Percentiles rank a stretch among this genome's conserved stretches.
These are phyloP conservation scores for Emericellopsis atlantica DNA, from an alignment of 2,329 filamentous ascomycete species.

Conservation along the genomic window DNA sequence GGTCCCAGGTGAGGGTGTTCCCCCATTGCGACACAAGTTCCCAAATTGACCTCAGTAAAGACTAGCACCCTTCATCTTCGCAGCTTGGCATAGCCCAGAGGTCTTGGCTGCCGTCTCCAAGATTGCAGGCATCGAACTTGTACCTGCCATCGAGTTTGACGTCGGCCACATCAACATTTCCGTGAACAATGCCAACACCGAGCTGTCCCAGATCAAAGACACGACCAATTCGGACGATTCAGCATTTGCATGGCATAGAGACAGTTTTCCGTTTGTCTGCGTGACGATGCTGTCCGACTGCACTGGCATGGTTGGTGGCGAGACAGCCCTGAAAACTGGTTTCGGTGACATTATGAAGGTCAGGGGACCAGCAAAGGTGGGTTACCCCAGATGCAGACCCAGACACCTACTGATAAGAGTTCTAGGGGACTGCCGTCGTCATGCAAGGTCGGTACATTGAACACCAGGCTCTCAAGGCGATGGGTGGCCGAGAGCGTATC, in stretches of 20 bases:
- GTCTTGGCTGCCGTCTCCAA: conserved; percentile 33
- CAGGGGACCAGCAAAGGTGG: conserved; percentile 45
- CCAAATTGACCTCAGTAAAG: conserved; percentile 15
- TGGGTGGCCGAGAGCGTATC: conserved; percentile 48
- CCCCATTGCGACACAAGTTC: neutral
- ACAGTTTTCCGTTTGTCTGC: conserved; percentile 57
- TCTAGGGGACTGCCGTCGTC: conserved; percentile 45
- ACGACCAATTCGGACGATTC: conserved; percentile 33
- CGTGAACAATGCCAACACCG: conserved; percentile 28
- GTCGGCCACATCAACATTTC: conserved; percentile 44
- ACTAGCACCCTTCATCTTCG: conserved; percentile 52
- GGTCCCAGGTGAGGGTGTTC: conserved; percentile 28
- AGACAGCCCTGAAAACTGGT: conserved; percentile 45
- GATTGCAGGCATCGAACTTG: conserved; percentile 40
- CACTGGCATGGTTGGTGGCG: conserved; percentile 48
- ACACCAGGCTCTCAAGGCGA: conserved; percentile 47
- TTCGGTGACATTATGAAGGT: conserved; percentile 43
- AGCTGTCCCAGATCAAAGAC: conserved; percentile 16
- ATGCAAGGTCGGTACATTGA: conserved; percentile 56
- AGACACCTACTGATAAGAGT: conserved; percentile 1
- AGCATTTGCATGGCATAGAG: conserved; percentile 50
- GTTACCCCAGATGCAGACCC: conserved; percentile 3
- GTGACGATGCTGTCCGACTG: conserved; percentile 57
- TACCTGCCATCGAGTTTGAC: conserved; percentile 40
- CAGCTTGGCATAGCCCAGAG: conserved; percentile 27